Conservation (phyloP, 225 moss, liverwort and hornwort genomes). For the Pseudoscleropodium purum region DNA sequence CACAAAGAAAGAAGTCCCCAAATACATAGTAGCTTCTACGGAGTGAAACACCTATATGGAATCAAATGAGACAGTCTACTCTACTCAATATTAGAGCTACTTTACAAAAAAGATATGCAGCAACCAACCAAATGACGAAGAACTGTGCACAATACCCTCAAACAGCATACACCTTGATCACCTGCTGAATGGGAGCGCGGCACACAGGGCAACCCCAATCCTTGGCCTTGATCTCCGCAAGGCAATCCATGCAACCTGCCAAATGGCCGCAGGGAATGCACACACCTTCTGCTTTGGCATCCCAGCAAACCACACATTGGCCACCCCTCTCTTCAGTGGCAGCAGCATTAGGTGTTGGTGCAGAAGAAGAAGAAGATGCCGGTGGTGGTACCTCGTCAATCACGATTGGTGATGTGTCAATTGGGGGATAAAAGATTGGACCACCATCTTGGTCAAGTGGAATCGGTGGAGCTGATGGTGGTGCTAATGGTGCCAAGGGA, state of each 20-base stretch:
- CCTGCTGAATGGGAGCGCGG: constrained; percentile 78
- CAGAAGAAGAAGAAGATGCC: background rate
- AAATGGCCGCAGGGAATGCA: constrained; percentile 97
- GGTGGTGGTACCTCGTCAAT: constrained; percentile 31
- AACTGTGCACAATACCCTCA: constrained; percentile 11
- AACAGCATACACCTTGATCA: constrained; percentile 84
- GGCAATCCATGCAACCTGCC: constrained; percentile 84
- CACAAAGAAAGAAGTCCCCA: background rate
- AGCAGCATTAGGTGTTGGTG: constrained; percentile 3
- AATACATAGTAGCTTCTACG: background rate
- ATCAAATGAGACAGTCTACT: background rate
- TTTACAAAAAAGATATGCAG: background rate
- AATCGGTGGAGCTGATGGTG: constrained; percentile 58
- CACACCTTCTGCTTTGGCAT: constrained; percentile 79
- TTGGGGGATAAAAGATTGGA: constrained; percentile 68
- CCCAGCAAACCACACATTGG: constrained; percentile 97
- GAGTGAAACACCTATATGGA: background rate
- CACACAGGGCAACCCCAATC: constrained; percentile 97
- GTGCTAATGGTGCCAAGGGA: background rate
- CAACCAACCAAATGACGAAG: background rate
- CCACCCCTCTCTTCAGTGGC: constrained; percentile 48
- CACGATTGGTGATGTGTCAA: constrained; percentile 56
- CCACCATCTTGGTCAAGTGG: constrained; percentile 34
- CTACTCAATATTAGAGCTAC: constrained; percentile 3
- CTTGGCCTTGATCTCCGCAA: constrained; percentile 83